phyloP scores from a whole-genome alignment of 2,329 filamentous ascomycete genomes.

The Sporothrix globosa region DNA sequence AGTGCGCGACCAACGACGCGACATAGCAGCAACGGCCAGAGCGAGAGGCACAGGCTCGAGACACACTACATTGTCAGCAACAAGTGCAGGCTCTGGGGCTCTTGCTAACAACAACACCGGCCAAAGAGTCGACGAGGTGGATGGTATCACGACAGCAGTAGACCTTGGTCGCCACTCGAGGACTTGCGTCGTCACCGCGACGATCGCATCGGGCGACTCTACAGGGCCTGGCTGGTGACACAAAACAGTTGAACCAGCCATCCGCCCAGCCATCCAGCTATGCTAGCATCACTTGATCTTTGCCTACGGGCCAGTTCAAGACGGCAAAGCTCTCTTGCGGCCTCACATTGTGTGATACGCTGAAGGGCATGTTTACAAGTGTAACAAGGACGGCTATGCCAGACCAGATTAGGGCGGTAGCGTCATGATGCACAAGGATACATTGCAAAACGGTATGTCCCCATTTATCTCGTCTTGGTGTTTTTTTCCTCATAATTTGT shows the following conservation, averaged over 20 bases:
- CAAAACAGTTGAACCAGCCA: too few species aligned
- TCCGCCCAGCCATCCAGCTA: neutral
- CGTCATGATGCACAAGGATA: too few species aligned
- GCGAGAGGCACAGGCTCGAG: neutral
- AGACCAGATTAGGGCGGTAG: too few species aligned
- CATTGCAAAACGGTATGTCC: neutral
- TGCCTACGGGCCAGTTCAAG: too few species aligned
- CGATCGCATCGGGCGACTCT: conserved; percentile 12
- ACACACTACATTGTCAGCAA: neutral
- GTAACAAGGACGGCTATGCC: neutral
- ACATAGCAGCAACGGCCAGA: neutral
- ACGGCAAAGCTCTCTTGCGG: neutral
- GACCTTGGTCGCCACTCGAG: neutral
- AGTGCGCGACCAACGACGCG: neutral
- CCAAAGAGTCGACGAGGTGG: conserved; percentile 10
- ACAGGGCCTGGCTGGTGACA: neutral
- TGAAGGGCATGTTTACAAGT: conserved; percentile 15
- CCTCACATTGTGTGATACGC: neutral
- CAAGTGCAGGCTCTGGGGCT: conserved; percentile 19
- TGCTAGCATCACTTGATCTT: neutral
- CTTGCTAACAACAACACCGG: too few species aligned
- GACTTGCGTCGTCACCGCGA: neutral
- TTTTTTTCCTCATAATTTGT: too few species aligned
- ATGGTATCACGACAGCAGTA: conserved; percentile 5
- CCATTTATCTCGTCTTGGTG: too few species aligned